Percentiles rank a stretch among this genome's conserved stretches.
These are phyloP conservation scores for Berberis vulgaris DNA, from an alignment of 164 flowering plant species.

Conservation along the genomic window DNA sequence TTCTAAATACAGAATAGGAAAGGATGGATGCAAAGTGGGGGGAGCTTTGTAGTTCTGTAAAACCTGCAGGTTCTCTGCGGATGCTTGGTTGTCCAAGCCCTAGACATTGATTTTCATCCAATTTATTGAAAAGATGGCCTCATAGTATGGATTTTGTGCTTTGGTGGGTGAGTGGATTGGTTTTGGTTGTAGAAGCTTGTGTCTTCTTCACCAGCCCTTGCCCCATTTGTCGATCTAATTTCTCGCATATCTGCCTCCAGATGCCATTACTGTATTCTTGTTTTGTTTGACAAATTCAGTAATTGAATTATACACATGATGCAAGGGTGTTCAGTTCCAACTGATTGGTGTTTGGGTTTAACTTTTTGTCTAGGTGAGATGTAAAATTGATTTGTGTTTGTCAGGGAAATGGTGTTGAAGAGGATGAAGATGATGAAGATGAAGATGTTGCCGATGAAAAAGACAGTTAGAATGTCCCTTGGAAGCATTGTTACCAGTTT, in stretches of 20 bases:
- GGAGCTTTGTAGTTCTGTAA: neutral
- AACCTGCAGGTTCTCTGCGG: neutral
- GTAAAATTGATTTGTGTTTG: too few species aligned
- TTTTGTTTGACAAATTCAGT: too few species aligned
- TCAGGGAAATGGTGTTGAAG: too few species aligned
- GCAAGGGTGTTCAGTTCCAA: too few species aligned
- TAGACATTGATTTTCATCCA: neutral
- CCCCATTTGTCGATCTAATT: neutral
- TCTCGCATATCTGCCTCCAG: neutral
- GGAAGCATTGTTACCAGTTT: too few species aligned
- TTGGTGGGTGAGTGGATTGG: neutral
- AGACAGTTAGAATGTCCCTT: too few species aligned
- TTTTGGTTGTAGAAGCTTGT: neutral
- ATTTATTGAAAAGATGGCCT: neutral
- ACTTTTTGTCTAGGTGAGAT: too few species aligned
- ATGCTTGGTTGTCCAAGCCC: neutral
- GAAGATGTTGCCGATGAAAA: too few species aligned
- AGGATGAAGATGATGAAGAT: too few species aligned
- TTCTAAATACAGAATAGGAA: neutral
- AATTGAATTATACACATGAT: too few species aligned
- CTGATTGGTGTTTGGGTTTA: too few species aligned
- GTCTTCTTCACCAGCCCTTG: neutral
- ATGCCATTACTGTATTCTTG: neutral
- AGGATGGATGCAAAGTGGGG: neutral
- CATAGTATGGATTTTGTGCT: conserved; percentile 2